Evolutionary conservation across 192 early-diverging fungal genomes (phyloP).

Genomic region (Backusella luteola): DNA sequence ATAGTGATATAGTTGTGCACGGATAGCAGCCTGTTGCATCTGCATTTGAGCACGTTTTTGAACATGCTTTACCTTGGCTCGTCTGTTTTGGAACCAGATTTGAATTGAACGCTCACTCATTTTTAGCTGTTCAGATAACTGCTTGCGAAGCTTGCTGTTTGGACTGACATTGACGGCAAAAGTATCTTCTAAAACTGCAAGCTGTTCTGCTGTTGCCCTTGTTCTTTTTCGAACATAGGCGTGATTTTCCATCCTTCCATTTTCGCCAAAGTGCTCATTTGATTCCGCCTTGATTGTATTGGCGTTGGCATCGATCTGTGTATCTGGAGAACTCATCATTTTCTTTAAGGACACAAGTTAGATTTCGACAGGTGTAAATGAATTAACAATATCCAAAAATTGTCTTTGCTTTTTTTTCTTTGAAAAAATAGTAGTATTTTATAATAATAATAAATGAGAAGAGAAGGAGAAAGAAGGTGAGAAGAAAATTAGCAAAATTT

Average conservation of each 20-base stretch:
- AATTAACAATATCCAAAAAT: neutral
- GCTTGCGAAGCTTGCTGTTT: conserved; percentile 60
- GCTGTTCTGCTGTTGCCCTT: conserved; percentile 66
- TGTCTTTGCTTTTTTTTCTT: neutral
- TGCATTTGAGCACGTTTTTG: conserved; percentile 34
- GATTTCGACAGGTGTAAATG: neutral
- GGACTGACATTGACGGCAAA: conserved; percentile 68
- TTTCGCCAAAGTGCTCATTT: neutral
- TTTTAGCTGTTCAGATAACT: conserved; percentile 61
- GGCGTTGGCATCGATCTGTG: neutral
- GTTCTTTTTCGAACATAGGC: conserved; percentile 42
- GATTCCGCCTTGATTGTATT: neutral
- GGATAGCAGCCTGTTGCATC: conserved; percentile 27
- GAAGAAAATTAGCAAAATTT: neutral
- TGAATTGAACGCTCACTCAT: conserved; percentile 55
- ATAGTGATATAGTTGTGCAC: conserved; percentile 32
- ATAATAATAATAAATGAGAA: neutral
- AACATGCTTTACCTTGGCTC: conserved; percentile 32
- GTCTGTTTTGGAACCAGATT: conserved; percentile 36
- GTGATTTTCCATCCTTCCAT: neutral
- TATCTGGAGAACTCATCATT: neutral
- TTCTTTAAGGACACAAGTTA: neutral
- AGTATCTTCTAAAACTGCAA: conserved; percentile 66
- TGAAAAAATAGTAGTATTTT: neutral
- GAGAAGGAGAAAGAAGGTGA: neutral